Evolutionary conservation across 139 green algal species (phyloP), one percentile per base, ranked within the genome.

Genomic region (Chlorella sorokiniana): DNA sequence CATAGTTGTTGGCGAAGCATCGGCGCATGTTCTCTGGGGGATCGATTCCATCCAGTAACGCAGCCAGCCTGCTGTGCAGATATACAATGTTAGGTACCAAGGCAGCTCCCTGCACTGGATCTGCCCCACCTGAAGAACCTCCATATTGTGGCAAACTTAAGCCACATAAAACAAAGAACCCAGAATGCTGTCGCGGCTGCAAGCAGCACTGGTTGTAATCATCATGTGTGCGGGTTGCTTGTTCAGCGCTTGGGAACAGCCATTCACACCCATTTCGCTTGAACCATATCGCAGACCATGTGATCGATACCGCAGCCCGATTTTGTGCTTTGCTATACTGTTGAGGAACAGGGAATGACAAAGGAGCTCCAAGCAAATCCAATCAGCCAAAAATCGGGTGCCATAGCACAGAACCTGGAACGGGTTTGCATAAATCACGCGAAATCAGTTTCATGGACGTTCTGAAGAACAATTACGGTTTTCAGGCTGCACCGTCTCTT

Each of bases 1-100:
- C 91, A 72, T 96, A 98, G 87, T 98, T 98, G 84, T 98, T 96
- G 56, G 88, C 91, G n/a, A 99, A 91, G 84, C 94, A 98, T 56
- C 95, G 89, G 0, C 76, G 83, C 95, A 99, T 98, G 91, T 99
- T 99, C 83, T 98, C 96, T 1, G 94, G 93, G 0, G 91, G 83
- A n/a, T 93, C 90, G 0, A 97, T 67, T 40, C 93, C 94, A 41
- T 96, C 94, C 22, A 93, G 83, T 42, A 99, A 76, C 18, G 96
- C 91, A 45, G 42, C 89, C 11, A 95, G 54, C 1, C 84, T 76
- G 65, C 18, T 1, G n/a, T 20, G 11, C 67, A 59, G 40, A 1
- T 54, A 10, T 23, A 14, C 35, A 27, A 51, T 25, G 8, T 38
- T 33, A 71, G 31, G 8, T 48, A 20, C 18, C 10, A 4, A 71